Evolutionary conservation across 768 basidiomycete species (phyloP), one percentile per base, ranked within the genome.

Genomic region (Piloderma croceum): DNA sequence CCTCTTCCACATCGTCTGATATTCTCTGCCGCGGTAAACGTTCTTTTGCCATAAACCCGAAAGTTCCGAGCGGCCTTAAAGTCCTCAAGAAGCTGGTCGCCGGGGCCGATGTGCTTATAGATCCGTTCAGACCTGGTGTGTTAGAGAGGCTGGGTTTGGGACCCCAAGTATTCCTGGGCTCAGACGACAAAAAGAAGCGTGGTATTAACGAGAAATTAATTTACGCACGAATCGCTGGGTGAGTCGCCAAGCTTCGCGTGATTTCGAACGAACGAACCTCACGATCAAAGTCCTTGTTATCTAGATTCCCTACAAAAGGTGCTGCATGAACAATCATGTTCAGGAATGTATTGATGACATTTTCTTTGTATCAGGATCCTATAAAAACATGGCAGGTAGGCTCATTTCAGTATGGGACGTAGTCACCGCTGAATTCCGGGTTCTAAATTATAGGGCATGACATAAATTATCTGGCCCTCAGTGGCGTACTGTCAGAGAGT

Each of bases 381-480:
- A 84, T 46, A 79, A 76, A 50, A 68, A 80, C 49, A 86, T 86
- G 83, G 88, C 88, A 23, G 85, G 84, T 81, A 53, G 21, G 69
- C 52, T 12, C n/a, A n/a, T n/a, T n/a, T n/a, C n/a, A n/a, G n/a
- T n/a, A n/a, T n/a, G n/a, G n/a, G n/a, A n/a, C n/a, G n/a, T n/a
- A n/a, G n/a, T n/a, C n/a, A n/a, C n/a, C n/a, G n/a, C n/a, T n/a
- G n/a, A n/a, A n/a, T n/a, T n/a, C n/a, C n/a, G n/a, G n/a, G n/a
- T n/a, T n/a, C n/a, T n/a, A n/a, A n/a, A n/a, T n/a, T n/a, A 15
- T 32, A 79, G 88, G 88, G 13, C 88, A 91, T 53, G 88, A 91
- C 53, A 74, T 90, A 41, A 90, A 90, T 57, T 90, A 89, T 55
- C 70, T 89, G 10, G 87, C 88, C 12, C 66, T 86, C 24, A 87